Evolutionary conservation across 495 filamentous ascomycete genomes (phyloP).

Genomic region (Oidiodendron maius): DNA sequence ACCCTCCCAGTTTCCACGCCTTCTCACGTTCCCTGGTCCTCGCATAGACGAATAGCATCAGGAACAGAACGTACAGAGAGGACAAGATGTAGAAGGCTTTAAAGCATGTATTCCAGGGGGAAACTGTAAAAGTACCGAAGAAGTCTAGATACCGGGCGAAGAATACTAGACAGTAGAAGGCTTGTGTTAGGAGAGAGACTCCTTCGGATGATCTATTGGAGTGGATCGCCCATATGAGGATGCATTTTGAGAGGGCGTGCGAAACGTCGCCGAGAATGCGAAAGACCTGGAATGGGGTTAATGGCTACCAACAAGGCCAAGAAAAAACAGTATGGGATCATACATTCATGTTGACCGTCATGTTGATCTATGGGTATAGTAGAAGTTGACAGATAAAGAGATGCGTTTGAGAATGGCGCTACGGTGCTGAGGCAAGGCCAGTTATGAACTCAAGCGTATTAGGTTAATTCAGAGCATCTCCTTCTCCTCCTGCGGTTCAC

Average conservation of each 20-base stretch:
- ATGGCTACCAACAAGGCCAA: background rate
- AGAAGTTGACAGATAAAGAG: no score
- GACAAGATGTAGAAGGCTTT: constrained; percentile 85
- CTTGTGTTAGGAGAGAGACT: constrained; percentile 90
- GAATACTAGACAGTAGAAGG: constrained; percentile 84
- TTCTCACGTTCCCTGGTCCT: constrained; percentile 85
- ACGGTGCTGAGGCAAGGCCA: no score
- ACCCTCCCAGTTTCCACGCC: constrained; percentile 79
- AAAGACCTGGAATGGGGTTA: constrained; percentile 52
- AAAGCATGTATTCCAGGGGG: constrained; percentile 60
- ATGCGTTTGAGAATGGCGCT: no score
- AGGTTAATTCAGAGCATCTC: no score
- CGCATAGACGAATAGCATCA: constrained; percentile 84
- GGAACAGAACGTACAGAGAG: constrained; percentile 77
- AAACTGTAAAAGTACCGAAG: constrained; percentile 35
- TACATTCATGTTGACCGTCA: background rate
- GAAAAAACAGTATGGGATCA: background rate
- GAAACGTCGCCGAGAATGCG: constrained; percentile 76
- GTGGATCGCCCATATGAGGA: constrained; percentile 90
- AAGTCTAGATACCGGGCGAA: constrained; percentile 82
- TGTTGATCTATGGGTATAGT: no score
- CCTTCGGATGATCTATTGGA: constrained; percentile 84
- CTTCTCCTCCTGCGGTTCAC: no score
- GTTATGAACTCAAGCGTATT: no score
- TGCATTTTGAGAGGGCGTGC: constrained; percentile 78